phyloP scores from a whole-genome alignment of 805 yeast genomes.

The Naumovozyma baii region DNA sequence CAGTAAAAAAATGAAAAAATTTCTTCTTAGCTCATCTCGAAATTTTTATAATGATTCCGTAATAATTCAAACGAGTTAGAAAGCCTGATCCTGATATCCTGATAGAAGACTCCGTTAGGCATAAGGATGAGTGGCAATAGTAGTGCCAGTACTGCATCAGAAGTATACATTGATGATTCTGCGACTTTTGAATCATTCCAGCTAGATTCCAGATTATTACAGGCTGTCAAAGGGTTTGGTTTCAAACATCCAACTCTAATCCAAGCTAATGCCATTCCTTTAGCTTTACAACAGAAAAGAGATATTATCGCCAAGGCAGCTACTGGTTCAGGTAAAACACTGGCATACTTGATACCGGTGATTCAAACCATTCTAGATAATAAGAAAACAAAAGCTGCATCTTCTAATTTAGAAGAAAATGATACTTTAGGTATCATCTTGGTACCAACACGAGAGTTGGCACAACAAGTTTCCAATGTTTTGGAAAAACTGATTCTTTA shows the following conservation, averaged over 20 bases:
- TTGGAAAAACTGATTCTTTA: conserved; percentile 57
- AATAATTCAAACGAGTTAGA: no score
- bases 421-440: conserved; percentile 54
- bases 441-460: conserved; percentile 89
- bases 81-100: no score
- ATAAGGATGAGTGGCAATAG: not conserved
- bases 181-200: conserved; percentile 65
- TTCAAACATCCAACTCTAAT: conserved; percentile 81
- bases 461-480: conserved; percentile 73
- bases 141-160: conserved; percentile 39
- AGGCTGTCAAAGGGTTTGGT: conserved; percentile 74
- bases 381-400: conserved; percentile 22
- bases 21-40: conserved; percentile 18
- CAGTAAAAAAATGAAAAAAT: conserved; percentile 1
- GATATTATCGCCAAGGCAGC: conserved; percentile 90
- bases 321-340: conserved; percentile 94
- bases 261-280: conserved; percentile 84
- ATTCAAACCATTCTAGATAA: conserved; percentile 59
- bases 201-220: conserved; percentile 72
- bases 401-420: conserved; percentile 12
- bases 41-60: not conserved
- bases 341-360: conserved; percentile 82
- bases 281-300: conserved; percentile 81
- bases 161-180: conserved; percentile 62
- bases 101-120: no score